Evolutionary conservation across 2,329 filamentous ascomycete genomes (phyloP).

Genomic region (Calonectria pauciramosa): DNA sequence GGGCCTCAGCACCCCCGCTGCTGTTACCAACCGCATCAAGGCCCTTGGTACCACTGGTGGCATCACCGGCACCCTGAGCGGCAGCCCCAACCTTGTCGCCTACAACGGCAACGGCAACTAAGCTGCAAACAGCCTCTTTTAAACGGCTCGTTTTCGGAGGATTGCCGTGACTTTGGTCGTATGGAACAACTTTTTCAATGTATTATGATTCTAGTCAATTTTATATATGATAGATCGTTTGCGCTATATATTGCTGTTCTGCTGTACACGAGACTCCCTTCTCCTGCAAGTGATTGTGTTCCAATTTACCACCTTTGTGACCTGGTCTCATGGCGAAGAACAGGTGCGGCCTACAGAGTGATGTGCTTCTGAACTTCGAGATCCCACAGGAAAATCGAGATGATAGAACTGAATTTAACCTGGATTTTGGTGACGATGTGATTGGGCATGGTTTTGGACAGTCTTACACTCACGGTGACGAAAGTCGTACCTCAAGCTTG

Average conservation of each 20-base stretch:
- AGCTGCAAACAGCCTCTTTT: conserved; percentile 13
- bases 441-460: background rate
- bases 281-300: background rate
- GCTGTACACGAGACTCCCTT: background rate
- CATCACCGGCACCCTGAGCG: conserved; percentile 52
- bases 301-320: background rate
- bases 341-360: background rate
- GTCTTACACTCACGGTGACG: background rate
- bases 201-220: background rate
- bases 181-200: background rate
- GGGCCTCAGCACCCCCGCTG: conserved; percentile 54
- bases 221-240: background rate
- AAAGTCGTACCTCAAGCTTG: too few relatives aligned
- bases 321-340: background rate
- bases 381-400: background rate
- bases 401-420: rapidly evolving
- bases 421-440: background rate
- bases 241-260: background rate
- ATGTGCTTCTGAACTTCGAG: background rate
- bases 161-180: background rate
- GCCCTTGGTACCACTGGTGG: conserved; percentile 56
- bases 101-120: conserved; percentile 58
- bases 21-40: conserved; percentile 58
- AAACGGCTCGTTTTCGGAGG: background rate
- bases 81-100: conserved; percentile 60